phyloP scores from a whole-genome alignment of 1,284 basidiomycete genomes.

The Rhodotorula sp. region DNA sequence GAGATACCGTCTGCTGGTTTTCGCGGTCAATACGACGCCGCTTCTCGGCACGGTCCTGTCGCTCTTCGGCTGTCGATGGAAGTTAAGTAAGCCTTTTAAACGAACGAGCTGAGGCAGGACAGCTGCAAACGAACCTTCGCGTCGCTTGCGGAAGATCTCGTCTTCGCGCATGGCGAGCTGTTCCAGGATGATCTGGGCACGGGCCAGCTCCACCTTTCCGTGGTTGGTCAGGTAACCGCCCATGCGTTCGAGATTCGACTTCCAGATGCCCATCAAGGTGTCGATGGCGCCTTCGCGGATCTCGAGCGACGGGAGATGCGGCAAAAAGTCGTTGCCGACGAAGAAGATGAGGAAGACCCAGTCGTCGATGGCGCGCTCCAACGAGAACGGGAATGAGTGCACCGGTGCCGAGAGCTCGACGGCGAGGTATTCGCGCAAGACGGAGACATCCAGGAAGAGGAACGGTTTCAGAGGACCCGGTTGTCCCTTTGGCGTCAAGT shows the following conservation, averaged over 20 bases:
- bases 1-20: constrained; percentile 44
- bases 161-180: constrained; percentile 89
- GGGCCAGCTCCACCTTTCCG: constrained; percentile 78
- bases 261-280: constrained; percentile 93
- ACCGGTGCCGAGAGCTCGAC: constrained; percentile 83
- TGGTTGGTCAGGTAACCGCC: constrained; percentile 95
- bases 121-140: constrained; percentile 69
- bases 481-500: constrained; percentile 55
- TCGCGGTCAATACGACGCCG: constrained; percentile 77
- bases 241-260: constrained; percentile 85
- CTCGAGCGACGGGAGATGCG: constrained; percentile 95
- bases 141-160: constrained; percentile 88
- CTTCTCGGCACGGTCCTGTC: constrained; percentile 75
- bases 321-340: constrained; percentile 99
- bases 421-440: constrained; percentile 94
- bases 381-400: constrained; percentile 80
- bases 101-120: too few relatives aligned
- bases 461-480: constrained; percentile 85
- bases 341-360: constrained; percentile 99
- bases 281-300: constrained; percentile 99
- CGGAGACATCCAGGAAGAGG: constrained; percentile 96
- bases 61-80: constrained; percentile 70
- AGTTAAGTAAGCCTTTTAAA: too few relatives aligned
- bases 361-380: constrained; percentile 97
- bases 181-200: constrained; percentile 91